Evolutionary conservation across 345 rosid genomes (phyloP), one percentile per base, ranked within the genome.

Genomic region (Cardiospermum halicacabum): DNA sequence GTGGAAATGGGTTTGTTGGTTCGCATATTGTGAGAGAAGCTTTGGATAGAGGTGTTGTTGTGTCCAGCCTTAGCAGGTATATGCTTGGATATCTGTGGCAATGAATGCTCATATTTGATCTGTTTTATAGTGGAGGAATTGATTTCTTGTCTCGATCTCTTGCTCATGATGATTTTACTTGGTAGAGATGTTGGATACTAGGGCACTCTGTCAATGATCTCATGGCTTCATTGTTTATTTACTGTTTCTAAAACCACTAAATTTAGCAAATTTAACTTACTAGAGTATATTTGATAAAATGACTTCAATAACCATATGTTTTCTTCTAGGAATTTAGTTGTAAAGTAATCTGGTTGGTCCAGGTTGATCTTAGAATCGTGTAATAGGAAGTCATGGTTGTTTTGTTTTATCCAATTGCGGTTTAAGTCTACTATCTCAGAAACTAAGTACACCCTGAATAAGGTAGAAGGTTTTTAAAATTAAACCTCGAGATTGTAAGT

Each of bases 1-100:
- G 99, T 60, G 99, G 99, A 64, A 95, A 81, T 83, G 99, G 97
- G 53, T 95, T 91, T 83, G 97, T 95, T 69, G 99, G 99, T 67
- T 87, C 97, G 32, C 89, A 89, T 68, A 65, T 95, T 1, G 87
- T 92, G 78, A 87, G 72, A 80, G 96, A 91, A 85, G 99, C 97
- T 72, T 62, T 91, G 37, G 76, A 83, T 51, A 87, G 88, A 32
- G 96, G 96, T 45, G 53, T 89, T 47, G 31, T 83, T 50, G 92
- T 91, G 72, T 85, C 89, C 55, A 91, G 99, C 82, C 89, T 95
- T 72, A 95, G 96, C 93, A 95, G 99, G 99, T 95, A 53, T 47
- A 47, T 7, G 22, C 16, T 13, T 40, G 0, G 15, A 11, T 47
- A 47, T 47, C 51, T 1, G 24, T 18, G 18, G 24, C 51, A 47